Evolutionary conservation across 345 rosid genomes (phyloP), one percentile per base, ranked within the genome.

Genomic region (Xanthoceras sorbifolium): DNA sequence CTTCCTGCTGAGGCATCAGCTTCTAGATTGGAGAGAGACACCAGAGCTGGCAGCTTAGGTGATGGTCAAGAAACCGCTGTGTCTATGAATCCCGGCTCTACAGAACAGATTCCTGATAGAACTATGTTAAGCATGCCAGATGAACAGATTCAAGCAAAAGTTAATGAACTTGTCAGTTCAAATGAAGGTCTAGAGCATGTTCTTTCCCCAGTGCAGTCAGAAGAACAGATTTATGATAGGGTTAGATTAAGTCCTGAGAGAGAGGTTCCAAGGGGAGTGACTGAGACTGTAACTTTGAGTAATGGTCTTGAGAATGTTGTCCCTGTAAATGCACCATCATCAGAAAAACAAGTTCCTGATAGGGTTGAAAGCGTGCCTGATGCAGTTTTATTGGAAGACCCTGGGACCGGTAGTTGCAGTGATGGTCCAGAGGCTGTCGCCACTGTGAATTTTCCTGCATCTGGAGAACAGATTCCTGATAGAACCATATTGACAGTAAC

Each of bases 31-130:
- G 71, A 63, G 73, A 77, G 54, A 72, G 23, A 42, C 50, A 64
- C 18, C 40, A 44, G 54, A 81, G 55, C 71, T 76, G 64, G 70
- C 70, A 25, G 57, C 54, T 76, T 73, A 38, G 78, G 25, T 78
- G 64, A 72, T 52, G 73, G 46, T 76, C 73, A 76, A 73, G 82
- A 67, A 54, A 79, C 76, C 32, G 73, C 22, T 71, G 72, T 64
- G 78, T 44, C 76, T 63, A 48, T 59, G 59, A 60, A 73, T 74
- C 59, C 71, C 61, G 63, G 36, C 25, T 67, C 55, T 32, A 61
- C 55, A 67, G 80, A 85, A 66, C 83, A 69, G 76, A 73, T 75
- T 77, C 67, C 73, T 38, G 81, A 34, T 67, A 70, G 52, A 73
- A 71, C 67, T 73, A 76, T 38, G 54, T 68, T 66, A 32, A 36